Base-by-base conservation (phyloP, 2,329 filamentous ascomycete genomes). In the Aspergillus melleus region DNA sequence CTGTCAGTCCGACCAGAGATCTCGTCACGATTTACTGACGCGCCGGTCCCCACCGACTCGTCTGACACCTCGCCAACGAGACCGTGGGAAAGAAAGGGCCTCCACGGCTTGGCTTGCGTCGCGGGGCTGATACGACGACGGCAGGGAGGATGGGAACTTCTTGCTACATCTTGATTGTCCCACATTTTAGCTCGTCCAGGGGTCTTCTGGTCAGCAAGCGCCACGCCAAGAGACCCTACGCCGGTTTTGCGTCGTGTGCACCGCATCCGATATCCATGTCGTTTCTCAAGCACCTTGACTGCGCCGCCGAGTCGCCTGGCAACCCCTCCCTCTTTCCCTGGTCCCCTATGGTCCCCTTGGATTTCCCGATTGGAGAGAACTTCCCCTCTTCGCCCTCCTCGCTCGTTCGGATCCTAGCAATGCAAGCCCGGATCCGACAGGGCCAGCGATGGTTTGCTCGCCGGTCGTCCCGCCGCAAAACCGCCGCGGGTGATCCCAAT, bases 181-280 rank as follows among this genome's bases (percentile, higher is more conserved):
- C 19, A 47, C n/a, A 16, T 42, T 42, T 42, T 42, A n/a, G 36
- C 36, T 42, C 16, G 36, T 42, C 1, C 36, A 42, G 36, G 36
- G 36, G 36, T 42, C 16, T 51, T 47, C 30, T 58, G 47, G 49
- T 51, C 60, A 63, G 65, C 66, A 74, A 71, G 70, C 70, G 70
- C 71, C 66, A 64, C 61, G 72, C 72, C 70, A 74, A 74, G 72
- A 60, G 26, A 61, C 64, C 66, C 58, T 63, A 64, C 66, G 61
- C 36, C 36, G 14, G 36, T 14, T 16, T 42, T 42, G 36, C 36
- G 36, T 42, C 36, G 36, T 42, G 36, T 42, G 36, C 36, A 64
- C 63, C 60, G 61, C 53, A 61, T 66, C 52, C 52, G 53, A 51
- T 55, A 49, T 55, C 62, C 59, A 55, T 47, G 49, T 42, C 46